Evolutionary conservation across 2,329 filamentous ascomycete genomes (phyloP).

Genomic region (Aspergillus sojae): DNA sequence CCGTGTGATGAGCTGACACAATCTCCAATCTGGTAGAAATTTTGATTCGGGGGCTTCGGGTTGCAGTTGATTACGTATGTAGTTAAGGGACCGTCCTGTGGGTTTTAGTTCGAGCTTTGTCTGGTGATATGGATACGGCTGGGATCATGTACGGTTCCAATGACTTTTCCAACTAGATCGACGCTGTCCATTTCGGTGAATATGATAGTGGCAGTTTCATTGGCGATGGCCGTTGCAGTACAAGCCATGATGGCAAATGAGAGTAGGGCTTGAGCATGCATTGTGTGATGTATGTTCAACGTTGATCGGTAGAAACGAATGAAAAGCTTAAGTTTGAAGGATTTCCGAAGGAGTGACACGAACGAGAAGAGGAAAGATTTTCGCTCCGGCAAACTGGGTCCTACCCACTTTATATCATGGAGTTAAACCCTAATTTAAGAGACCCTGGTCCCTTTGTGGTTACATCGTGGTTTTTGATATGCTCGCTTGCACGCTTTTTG

Average conservation of each 20-base stretch:
- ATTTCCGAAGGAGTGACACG: not conserved
- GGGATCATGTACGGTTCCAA: not conserved
- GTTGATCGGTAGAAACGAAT: not conserved
- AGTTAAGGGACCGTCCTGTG: not conserved
- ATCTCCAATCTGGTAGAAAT: not conserved
- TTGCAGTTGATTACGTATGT: not conserved
- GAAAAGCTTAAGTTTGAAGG: not conserved
- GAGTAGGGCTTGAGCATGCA: not conserved
- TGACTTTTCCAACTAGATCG: not conserved
- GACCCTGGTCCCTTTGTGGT: not conserved
- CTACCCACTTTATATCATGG: not conserved
- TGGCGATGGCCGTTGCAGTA: not conserved
- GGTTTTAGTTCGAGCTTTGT: not conserved
- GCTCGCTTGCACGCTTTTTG: not conserved
- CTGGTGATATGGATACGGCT: not conserved
- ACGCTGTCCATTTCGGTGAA: not conserved
- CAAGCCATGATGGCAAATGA: not conserved
- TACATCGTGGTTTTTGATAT: not conserved
- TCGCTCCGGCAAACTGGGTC: not conserved
- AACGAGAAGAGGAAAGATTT: not conserved
- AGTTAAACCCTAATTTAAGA: not conserved
- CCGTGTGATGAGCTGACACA: not conserved
- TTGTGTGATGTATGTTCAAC: not conserved
- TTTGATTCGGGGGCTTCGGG: not conserved
- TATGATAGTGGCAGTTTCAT: not conserved